A percentile compares a stretch with the other conserved stretches of the same genome.
Evolutionary conservation across 2,329 filamentous ascomycete species (phyloP).

Genomic region (Pestalotiopsis sp.): DNA sequence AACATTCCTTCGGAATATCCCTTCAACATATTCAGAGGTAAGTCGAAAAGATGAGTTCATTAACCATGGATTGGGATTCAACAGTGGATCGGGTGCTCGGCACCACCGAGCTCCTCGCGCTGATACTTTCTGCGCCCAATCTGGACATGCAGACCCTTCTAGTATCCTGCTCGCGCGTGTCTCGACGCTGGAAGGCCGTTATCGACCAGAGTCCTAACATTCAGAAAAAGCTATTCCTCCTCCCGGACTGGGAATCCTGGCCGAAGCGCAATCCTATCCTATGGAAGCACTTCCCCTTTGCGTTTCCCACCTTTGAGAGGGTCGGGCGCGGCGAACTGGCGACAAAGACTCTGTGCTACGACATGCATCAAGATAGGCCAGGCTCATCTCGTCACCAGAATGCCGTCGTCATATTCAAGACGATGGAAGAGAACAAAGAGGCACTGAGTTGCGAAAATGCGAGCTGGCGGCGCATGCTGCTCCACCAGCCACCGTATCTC

Average conservation of each 20-base stretch:
- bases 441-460: slow-evolving; percentile 8
- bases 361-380: no score
- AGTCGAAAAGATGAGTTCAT: not conserved
- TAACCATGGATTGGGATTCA: not conserved
- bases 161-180: not conserved
- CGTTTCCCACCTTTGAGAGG: not conserved
- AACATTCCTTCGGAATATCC: no score
- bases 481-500: slow-evolving; percentile 26
- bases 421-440: not conserved
- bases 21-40: not conserved
- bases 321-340: no score
- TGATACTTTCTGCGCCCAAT: not conserved
- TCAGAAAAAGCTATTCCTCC: not conserved
- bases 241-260: not conserved
- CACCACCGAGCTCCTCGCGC: not conserved
- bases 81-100: not conserved
- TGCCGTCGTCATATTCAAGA: not conserved
- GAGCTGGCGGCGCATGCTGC: slow-evolving; percentile 27
- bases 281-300: not conserved
- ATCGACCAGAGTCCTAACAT: not conserved
- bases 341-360: no score
- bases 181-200: not conserved
- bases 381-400: no score
- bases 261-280: not conserved
- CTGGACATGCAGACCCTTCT: not conserved